Conservation (phyloP, 2,329 filamentous ascomycete species). For the Trichoderma citrinoviride region DNA sequence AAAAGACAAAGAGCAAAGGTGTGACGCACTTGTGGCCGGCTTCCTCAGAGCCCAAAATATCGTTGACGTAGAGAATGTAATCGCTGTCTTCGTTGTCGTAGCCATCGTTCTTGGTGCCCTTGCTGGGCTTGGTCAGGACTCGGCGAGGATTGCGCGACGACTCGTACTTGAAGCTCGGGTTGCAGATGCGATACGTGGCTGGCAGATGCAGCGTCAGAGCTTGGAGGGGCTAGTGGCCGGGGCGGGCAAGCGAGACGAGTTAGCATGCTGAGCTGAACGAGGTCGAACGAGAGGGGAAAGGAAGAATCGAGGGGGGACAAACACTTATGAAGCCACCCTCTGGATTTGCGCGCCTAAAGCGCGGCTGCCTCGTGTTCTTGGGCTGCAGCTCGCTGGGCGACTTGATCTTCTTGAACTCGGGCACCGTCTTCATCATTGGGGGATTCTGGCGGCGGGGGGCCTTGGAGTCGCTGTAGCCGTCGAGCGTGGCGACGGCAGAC, state of each 20-base stretch:
- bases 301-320: slow-evolving; percentile 39
- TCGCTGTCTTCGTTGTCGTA: slow-evolving; percentile 99
- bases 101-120: slow-evolving; percentile 96
- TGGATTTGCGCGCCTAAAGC: slow-evolving; percentile 89
- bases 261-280: too few species aligned
- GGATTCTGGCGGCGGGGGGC: slow-evolving; percentile 55
- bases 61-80: slow-evolving; percentile 98
- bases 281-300: neutral
- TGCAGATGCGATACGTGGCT: slow-evolving; percentile 96
- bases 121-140: slow-evolving; percentile 97
- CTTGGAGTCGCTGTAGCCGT: slow-evolving; percentile 60
- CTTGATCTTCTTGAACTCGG: slow-evolving; percentile 80
- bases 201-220: slow-evolving; percentile 90
- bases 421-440: slow-evolving; percentile 62
- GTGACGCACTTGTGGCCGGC: slow-evolving; percentile 87
- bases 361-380: slow-evolving; percentile 80
- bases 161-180: slow-evolving; percentile 97
- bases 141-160: slow-evolving; percentile 93
- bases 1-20: neutral
- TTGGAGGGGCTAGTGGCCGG: slow-evolving; percentile 73
- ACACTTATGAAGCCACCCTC: slow-evolving; percentile 98
- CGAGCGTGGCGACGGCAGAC: slow-evolving; percentile 68
- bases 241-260: too few species aligned
- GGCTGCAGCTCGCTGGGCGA: slow-evolving; percentile 73
- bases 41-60: slow-evolving; percentile 96